Base-by-base conservation (phyloP, 305 asterid species). In the Ajuga reptans region DNA sequence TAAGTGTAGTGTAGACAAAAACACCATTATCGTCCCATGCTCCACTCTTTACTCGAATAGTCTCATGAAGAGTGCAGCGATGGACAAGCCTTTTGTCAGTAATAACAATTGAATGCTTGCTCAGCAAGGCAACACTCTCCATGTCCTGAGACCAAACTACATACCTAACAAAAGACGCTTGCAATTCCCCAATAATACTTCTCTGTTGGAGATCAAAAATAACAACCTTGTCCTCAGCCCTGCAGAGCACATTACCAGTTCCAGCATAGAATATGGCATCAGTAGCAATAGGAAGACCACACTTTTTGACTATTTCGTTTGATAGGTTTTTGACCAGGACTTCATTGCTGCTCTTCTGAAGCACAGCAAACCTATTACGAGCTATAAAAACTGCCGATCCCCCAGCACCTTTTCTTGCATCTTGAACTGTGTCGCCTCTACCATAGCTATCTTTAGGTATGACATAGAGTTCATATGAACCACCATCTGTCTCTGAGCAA, bases 1-100 rank as follows among this genome's bases (percentile, higher is more conserved):
- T 91, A 66, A 89, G 75, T 6, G 97, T 91, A 4, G 97, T 87
- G 61, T 91, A 88, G 49, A 91, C 82, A 60, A 91, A 91, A 52
- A 91, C 92, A 74, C 97, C 97, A 47, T 89, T 91, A 54, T 91
- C 97, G 57, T 91, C 96, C 97, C 97, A 91, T 15, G 95, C 88
- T 77, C 97, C 97, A 65, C 96, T 91, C 81, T 91, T 91, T 69
- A 91, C 96, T 50, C 97, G 96, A 68, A 91, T 91, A 5, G 97
- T 91, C 86, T 91, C 97, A n/a, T 91, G 97, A 76, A 91, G 95
- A 34, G 95, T 91, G 80, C 97, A 91, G 31, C 92, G 97, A 73
- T 91, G 96, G 31, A 72, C 87, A 46, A 91, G 96, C 83, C 73
- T 85, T 72, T 91, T 91, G 74, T 87, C 91, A 74, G 97, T 85